Base-by-base conservation (phyloP, 345 rosid genomes). In the Gossypium turneri region DNA sequence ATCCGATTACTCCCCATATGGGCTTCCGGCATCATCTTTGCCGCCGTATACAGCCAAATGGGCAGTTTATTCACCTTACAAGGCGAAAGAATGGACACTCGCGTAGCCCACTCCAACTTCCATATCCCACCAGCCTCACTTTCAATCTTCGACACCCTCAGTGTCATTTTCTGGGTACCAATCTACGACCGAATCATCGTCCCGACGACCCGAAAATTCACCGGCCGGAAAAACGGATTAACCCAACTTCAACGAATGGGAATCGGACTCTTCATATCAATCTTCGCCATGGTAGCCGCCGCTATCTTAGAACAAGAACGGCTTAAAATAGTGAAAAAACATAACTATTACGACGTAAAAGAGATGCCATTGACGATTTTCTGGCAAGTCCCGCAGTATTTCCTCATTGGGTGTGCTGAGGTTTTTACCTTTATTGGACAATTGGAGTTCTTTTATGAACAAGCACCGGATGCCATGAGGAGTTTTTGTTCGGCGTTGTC, bases 391-490 rank as follows among this genome's bases (percentile, higher is more conserved):
- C 86, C 91, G 4, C 89, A 81, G 69, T 85, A 88, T 64, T 84
- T 88, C 67, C 74, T 88, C 17, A 73, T 85, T 0, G 91, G 91
- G 3, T 84, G 84, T 20, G 85, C 89, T 1, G 89, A 85, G 62
- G 86, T 84, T 4, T 85, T 88, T 60, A 84, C 82, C 0, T 78
- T 82, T 68, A 82, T 88, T 7, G 86, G 89, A 9, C 85, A 84
- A 38, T 52, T 87, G 59, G 86, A 85, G 79, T 87, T 87, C 65
- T 85, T 84, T 75, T 84, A 85, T 55, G 83, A 85, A 63, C 85
- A 87, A 62, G 88, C 91, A 1, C 87, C 86, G 3, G 88, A 88
- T 81, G 88, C 89, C 0, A 81, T 83, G 83, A 75, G 89, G 67
- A 88, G 91, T 70, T 55, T 79, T 73, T 84, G 89, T 67, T 76